phyloP scores from a whole-genome alignment of 495 filamentous ascomycete species.

The Jackrogersella multiformis region DNA sequence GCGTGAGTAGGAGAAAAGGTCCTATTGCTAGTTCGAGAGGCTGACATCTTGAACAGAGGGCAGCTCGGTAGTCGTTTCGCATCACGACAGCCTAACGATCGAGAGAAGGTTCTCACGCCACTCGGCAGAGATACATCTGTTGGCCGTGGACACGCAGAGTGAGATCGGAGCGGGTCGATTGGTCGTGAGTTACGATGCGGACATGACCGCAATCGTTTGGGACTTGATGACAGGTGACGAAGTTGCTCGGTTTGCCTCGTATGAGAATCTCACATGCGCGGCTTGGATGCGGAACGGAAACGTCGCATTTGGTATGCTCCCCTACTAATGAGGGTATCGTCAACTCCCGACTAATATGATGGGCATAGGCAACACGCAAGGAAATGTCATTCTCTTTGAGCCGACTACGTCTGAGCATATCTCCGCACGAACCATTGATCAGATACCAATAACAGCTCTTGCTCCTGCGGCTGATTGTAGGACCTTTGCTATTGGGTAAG shows the following conservation, averaged over 20 bases:
- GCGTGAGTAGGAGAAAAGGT: slow-evolving; percentile 46
- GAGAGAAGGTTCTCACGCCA: slow-evolving; percentile 89
- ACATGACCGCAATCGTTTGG: slow-evolving; percentile 95
- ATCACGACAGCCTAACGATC: slow-evolving; percentile 90
- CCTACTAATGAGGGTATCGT: not conserved
- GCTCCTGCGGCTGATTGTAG: slow-evolving; percentile 92
- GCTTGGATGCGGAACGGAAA: slow-evolving; percentile 98
- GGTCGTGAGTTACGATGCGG: slow-evolving; percentile 91
- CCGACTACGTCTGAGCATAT: slow-evolving; percentile 93
- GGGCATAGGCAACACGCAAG: slow-evolving; percentile 79
- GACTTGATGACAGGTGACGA: slow-evolving; percentile 93
- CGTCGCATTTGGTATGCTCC: slow-evolving; percentile 85
- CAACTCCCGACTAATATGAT: slow-evolving; percentile 37
- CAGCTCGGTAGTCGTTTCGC: slow-evolving; percentile 77
- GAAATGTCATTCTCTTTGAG: slow-evolving; percentile 94
- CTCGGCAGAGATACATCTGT: slow-evolving; percentile 79
- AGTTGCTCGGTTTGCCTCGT: slow-evolving; percentile 87
- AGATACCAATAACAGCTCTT: slow-evolving; percentile 87
- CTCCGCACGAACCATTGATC: slow-evolving; percentile 89
- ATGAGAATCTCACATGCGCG: slow-evolving; percentile 84
- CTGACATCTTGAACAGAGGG: slow-evolving; percentile 58
- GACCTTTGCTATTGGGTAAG: slow-evolving; percentile 95
- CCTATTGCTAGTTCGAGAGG: not conserved
- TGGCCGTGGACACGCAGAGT: slow-evolving; percentile 92
- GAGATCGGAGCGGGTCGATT: slow-evolving; percentile 84